Evolutionary conservation across 2,329 filamentous ascomycete species (phyloP), one percentile per base, ranked within the genome.

Genomic region (Penicillium crustosum): DNA sequence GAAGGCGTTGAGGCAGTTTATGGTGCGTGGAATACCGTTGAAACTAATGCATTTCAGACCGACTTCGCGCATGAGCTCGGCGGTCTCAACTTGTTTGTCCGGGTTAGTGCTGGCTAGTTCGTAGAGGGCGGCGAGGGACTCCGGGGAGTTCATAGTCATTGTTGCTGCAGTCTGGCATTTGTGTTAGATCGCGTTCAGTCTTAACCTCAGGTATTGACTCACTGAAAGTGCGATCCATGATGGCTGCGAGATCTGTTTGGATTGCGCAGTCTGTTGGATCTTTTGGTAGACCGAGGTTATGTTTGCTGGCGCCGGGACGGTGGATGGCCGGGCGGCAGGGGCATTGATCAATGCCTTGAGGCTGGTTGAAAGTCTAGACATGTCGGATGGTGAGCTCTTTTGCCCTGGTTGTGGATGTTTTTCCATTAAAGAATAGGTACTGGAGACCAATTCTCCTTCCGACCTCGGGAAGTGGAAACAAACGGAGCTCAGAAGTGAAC

Each of bases 81-180:
- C 75, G 17, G 70, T 66, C 19, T 67, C 67, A 39, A 75, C 52
- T 35, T 71, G 64, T 1, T 68, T 58, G 13, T 65, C 31, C 2
- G 70, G 60, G 8, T 68, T 53, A 39, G 33, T 44, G 49, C 60
- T 44, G 35, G 59, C 60, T 15, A 67, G 50, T 29, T 65, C 55
- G 57, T 62, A 65, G 10, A 67, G 59, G 21, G 57, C 59, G 33
- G 59, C 41, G 15, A 67, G 61, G 50, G 89, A 89, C 57, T 89
- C 88, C 25, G 90, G 90, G 2, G 90, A 92, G 78, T 95, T 94
- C 79, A 94, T 86, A 1, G 91, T 94, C 78, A 93, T 90, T 2
- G 90, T 91, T 19, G 90, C 87, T 33, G 90, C 91, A 0, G 90
- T 89, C 87, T 91, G 13, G n/a, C 7, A 44, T 23, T 9, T 3